Evolutionary conservation across 2,329 filamentous ascomycete genomes (phyloP).

Genomic region (Fusarium decemcellulare): DNA sequence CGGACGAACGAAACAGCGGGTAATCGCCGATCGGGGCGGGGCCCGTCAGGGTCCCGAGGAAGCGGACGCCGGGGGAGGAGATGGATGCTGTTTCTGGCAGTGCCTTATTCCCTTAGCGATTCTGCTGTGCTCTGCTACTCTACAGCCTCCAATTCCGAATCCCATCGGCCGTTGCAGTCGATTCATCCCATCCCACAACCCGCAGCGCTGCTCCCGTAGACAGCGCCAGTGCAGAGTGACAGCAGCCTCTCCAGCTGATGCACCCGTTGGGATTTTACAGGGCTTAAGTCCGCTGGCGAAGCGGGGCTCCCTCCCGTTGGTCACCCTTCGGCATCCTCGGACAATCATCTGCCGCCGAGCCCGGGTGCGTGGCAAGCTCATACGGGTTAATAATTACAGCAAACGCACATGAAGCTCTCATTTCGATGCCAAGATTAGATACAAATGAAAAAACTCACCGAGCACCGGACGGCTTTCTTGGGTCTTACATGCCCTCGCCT

Average conservation of each 20-base stretch:
- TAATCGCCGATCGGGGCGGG: constrained; percentile 43
- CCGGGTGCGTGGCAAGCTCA: constrained; percentile 29
- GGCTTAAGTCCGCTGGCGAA: constrained; percentile 41
- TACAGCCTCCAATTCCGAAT: not conserved
- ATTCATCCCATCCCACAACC: not conserved
- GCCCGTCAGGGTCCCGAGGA: constrained; percentile 32
- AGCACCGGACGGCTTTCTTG: not conserved
- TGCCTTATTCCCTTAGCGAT: not conserved
- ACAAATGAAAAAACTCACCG: too few relatives aligned
- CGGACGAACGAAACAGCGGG: constrained; percentile 34
- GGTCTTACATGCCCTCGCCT: too few relatives aligned
- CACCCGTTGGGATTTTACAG: constrained; percentile 39
- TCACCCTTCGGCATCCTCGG: constrained; percentile 37
- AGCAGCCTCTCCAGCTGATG: constrained; percentile 9
- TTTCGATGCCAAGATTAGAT: constrained; percentile 1
- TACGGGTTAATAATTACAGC: constrained; percentile 4
- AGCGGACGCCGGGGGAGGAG: not conserved
- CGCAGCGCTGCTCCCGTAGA: not conserved
- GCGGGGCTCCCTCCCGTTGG: constrained; percentile 23
- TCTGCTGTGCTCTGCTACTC: not conserved
- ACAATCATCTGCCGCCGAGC: constrained; percentile 35
- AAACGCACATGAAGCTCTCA: constrained; percentile 5
- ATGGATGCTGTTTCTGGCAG: not conserved
- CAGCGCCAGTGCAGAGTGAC: not conserved
- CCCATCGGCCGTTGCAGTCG: not conserved